phyloP scores from a whole-genome alignment of 2,329 filamentous ascomycete genomes.

The Botrytis tulipae region DNA sequence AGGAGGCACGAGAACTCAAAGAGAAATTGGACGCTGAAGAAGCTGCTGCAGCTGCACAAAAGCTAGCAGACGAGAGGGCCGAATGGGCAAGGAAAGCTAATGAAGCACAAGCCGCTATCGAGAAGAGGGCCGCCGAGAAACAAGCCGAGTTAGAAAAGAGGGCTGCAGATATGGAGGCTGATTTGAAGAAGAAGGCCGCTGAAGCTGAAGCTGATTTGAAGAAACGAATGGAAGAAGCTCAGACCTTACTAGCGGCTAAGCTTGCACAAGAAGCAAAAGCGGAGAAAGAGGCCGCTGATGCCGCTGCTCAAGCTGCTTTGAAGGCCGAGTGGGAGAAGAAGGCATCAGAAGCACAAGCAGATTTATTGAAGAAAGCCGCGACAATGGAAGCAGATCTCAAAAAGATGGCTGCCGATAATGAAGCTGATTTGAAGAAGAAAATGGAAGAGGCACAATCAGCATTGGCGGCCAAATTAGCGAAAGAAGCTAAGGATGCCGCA shows the following conservation, averaged over 20 bases:
- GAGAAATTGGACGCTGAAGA: slow-evolving; percentile 35
- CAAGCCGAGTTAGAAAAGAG: slow-evolving; percentile 23
- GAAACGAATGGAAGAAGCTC: slow-evolving; percentile 28
- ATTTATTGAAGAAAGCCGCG: slow-evolving; percentile 40
- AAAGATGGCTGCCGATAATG: slow-evolving; percentile 38
- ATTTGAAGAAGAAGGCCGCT: slow-evolving; percentile 24
- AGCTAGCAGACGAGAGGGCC: slow-evolving; percentile 45
- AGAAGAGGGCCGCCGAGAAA: slow-evolving; percentile 27
- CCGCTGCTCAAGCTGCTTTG: slow-evolving; percentile 14
- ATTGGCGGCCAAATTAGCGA: slow-evolving; percentile 16
- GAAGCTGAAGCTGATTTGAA: slow-evolving; percentile 28
- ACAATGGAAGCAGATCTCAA: slow-evolving; percentile 36
- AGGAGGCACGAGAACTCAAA: slow-evolving; percentile 38
- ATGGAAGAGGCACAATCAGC: slow-evolving; percentile 21
- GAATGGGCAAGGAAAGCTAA: slow-evolving; percentile 42
- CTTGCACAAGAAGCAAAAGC: slow-evolving; percentile 25
- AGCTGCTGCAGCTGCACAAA: slow-evolving; percentile 44
- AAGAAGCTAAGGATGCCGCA: slow-evolving; percentile 37
- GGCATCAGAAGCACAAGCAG: slow-evolving; percentile 28
- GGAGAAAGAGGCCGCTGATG: slow-evolving; percentile 24
- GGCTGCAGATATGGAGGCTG: slow-evolving; percentile 19
- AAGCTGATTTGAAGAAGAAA: slow-evolving; percentile 21
- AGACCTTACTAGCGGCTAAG: slow-evolving; percentile 7
- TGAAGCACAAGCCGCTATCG: slow-evolving; percentile 43
- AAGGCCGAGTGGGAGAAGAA: slow-evolving; percentile 28